These are phyloP conservation scores for Trichoderma sp. DNA, from an alignment of 2,329 filamentous ascomycete species.

Conservation along the genomic window DNA sequence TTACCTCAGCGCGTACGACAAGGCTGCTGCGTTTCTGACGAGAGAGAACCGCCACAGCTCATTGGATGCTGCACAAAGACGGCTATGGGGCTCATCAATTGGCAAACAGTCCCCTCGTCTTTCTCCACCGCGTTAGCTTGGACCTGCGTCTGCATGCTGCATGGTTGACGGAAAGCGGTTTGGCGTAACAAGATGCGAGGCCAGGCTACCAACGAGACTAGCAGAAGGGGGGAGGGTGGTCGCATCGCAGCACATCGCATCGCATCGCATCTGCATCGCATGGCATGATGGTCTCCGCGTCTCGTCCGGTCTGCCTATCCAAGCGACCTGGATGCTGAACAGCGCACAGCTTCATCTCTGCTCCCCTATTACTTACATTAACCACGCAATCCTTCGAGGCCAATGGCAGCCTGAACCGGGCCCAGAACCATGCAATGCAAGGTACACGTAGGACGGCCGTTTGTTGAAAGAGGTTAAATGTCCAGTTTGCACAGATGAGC, in stretches of 20 bases:
- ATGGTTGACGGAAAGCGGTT: slow-evolving; percentile 22
- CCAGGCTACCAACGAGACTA: neutral
- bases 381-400: neutral
- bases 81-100: neutral
- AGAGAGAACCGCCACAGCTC: neutral
- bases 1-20: neutral
- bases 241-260: slow-evolving; percentile 11
- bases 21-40: neutral
- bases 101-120: neutral
- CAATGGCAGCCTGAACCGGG: neutral
- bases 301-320: neutral
- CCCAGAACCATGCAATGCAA: slow-evolving; percentile 8
- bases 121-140: slow-evolving; percentile 19
- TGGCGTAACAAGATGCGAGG: slow-evolving; percentile 9
- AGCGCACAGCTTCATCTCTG: neutral
- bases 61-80: neutral
- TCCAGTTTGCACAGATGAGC: neutral
- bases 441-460: neutral
- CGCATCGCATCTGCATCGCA: neutral
- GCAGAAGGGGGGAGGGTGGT: neutral
- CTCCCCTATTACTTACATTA: slow-evolving; percentile 9
- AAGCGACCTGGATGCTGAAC: neutral
- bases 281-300: neutral
- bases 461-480: neutral
- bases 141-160: slow-evolving; percentile 25